phyloP scores from a whole-genome alignment of 2,329 filamentous ascomycete genomes.

The Neurospora sp. region DNA sequence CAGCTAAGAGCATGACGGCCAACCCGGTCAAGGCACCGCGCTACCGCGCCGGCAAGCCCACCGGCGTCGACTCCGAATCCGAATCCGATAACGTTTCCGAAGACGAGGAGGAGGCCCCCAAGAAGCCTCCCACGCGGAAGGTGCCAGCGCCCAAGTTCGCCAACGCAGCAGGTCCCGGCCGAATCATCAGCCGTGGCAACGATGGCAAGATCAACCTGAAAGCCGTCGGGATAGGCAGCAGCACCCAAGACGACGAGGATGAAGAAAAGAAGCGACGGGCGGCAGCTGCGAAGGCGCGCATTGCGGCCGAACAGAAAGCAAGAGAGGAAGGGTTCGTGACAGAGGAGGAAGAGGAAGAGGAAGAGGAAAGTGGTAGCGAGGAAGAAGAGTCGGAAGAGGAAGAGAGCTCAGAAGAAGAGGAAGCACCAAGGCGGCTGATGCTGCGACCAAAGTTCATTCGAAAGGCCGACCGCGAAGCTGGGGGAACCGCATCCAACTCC shows the following conservation, averaged over 20 bases:
- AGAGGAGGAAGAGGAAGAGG: conserved; percentile 38
- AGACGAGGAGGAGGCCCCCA: conserved; percentile 14
- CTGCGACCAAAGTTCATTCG: conserved; percentile 55
- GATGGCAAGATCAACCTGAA: conserved; percentile 39
- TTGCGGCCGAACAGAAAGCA: conserved; percentile 38
- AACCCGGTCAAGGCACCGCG: conserved; percentile 74
- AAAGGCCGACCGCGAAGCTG: conserved; percentile 40
- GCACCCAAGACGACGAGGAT: conserved; percentile 22
- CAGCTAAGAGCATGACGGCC: conserved; percentile 77
- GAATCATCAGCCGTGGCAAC: conserved; percentile 39
- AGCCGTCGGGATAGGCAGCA: background rate
- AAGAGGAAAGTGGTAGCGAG: conserved; percentile 23
- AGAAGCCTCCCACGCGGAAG: conserved; percentile 18
- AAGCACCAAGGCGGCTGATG: conserved; percentile 46
- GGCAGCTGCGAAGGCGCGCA: conserved; percentile 32
- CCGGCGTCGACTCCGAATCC: conserved; percentile 40
- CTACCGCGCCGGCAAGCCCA: conserved; percentile 75
- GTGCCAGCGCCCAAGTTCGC: conserved; percentile 47
- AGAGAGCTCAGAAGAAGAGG: conserved; percentile 44
- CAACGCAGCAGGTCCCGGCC: conserved; percentile 35
- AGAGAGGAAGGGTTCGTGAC: conserved; percentile 56
- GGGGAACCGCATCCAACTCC: conserved; percentile 17
- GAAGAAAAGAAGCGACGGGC: conserved; percentile 36
- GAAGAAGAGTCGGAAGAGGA: conserved; percentile 29
- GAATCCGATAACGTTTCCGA: conserved; percentile 21